phyloP scores from a whole-genome alignment of 495 filamentous ascomycete species.

The Penicillium flavigenum region DNA sequence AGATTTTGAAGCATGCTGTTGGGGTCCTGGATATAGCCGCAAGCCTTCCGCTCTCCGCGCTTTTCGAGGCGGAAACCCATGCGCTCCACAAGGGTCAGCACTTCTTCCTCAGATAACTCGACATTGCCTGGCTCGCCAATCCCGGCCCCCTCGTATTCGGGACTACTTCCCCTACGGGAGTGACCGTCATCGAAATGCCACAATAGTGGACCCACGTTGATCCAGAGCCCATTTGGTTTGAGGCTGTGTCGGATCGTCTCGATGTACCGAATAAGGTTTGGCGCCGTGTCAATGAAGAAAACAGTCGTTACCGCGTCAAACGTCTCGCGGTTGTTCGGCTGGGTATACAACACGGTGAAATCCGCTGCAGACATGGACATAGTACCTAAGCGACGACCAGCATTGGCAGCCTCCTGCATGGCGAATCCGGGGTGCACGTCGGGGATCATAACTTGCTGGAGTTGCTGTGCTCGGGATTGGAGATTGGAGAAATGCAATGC shows the following conservation, averaged over 20 bases:
- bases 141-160: conserved; percentile 36
- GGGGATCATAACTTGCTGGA: conserved; percentile 67
- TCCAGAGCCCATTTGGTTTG: conserved; percentile 74
- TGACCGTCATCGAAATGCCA: conserved; percentile 77
- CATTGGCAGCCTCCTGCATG: conserved; percentile 42
- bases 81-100: conserved; percentile 68
- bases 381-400: conserved; percentile 27
- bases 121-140: conserved; percentile 81
- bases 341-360: conserved; percentile 73
- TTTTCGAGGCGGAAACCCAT: conserved; percentile 75
- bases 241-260: conserved; percentile 78
- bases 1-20: conserved; percentile 80
- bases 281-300: conserved; percentile 97
- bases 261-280: conserved; percentile 85
- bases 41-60: conserved; percentile 47
- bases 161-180: conserved; percentile 35
- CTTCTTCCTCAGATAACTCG: conserved; percentile 85
- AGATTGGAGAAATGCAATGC: conserved; percentile 81
- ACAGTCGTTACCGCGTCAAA: conserved; percentile 86
- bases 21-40: conserved; percentile 82
- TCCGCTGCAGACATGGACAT: conserved; percentile 89
- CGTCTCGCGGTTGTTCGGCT: conserved; percentile 51
- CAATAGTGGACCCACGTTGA: conserved; percentile 85
- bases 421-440: conserved; percentile 69
- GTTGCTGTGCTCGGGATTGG: conserved; percentile 63